phyloP scores from a whole-genome alignment of 208 protist genomes.

The Crithidia fasciculata region DNA sequence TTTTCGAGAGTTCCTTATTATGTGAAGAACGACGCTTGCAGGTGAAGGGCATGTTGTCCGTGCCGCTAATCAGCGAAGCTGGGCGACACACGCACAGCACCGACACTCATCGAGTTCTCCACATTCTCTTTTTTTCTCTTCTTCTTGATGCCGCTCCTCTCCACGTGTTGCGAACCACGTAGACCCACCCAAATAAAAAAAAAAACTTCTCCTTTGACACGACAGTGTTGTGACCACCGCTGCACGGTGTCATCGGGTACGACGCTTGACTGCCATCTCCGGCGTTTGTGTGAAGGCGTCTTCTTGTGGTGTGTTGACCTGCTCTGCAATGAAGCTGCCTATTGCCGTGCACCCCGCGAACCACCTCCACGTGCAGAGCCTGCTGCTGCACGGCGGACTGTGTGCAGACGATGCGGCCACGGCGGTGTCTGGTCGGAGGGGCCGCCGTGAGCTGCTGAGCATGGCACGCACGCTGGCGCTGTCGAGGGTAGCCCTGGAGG shows the following conservation, averaged over 20 bases:
- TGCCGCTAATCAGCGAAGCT: not conserved
- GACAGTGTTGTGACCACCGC: too few species aligned
- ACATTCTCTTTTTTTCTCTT: not conserved
- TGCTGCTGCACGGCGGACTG: slow-evolving; percentile 57
- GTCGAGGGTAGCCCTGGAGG: slow-evolving; percentile 3
- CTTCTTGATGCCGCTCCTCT: not conserved
- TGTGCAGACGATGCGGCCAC: slow-evolving; percentile 13
- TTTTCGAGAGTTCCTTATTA: too few species aligned
- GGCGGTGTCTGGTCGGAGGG: not conserved
- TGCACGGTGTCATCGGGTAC: too few species aligned
- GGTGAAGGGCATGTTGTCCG: too few species aligned
- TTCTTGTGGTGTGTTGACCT: not conserved
- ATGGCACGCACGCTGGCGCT: slow-evolving; percentile 2
- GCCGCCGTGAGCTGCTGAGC: slow-evolving; percentile 15
- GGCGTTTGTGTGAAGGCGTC: not conserved
- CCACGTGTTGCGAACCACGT: not conserved
- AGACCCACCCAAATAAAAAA: too few species aligned
- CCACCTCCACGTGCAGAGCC: slow-evolving; percentile 68
- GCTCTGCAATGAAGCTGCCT: slow-evolving; percentile 35
- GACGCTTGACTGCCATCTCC: not conserved
- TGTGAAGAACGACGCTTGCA: too few species aligned
- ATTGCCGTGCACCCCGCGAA: slow-evolving; percentile 61
- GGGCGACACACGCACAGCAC: not conserved
- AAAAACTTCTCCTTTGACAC: too few species aligned
- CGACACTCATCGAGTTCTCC: not conserved